Evolutionary conservation across 306 rosid species (phyloP), one percentile per base, ranked within the genome.

Genomic region (Begonia loranthoides): DNA sequence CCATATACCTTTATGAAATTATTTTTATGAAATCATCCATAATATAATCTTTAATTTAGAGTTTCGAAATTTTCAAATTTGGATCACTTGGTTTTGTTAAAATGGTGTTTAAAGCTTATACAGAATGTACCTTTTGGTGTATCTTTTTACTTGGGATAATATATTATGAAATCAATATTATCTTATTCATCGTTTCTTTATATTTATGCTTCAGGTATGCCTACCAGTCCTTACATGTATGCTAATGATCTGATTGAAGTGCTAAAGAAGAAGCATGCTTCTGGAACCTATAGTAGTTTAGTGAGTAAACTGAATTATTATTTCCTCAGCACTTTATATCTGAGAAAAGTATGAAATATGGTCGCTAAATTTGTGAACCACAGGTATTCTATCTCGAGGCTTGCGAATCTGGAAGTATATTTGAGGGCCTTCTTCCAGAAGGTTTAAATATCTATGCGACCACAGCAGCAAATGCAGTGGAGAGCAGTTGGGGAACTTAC

Each of bases 341-440:
- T 61, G 36, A 47, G 14, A 57, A 43, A 48, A 6, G 44, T 58
- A 45, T 46, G 34, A 51, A 58, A 60, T 15, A 16, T 57, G 59
- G 58, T 41, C 40, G 21, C 55, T 44, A 16, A 58, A 28, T 28
- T 28, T 28, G 36, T 28, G 9, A 28, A 28, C 6, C 68, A 63
- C 66, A 87, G 96, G 96, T 87, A 50, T 83, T 87, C 74, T 87
- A 87, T 74, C 85, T 87, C 2, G 96, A 87, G 70, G 96, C 96
- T 57, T 87, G 96, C 66, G 96, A 87, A 65, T 87, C 96, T 15
- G 93, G 94, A 73, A 87, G 96, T 64, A 83, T 87, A 68, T 87
- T 87, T 63, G 93, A 87, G 63, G 96, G 94, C 43, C 76, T 87
- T 80, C 96, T 92, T 60, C 87, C 85, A 1, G 67, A 76, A 70